Percentiles rank a stretch among this genome's conserved stretches.
Evolutionary conservation across 805 yeast species (phyloP).

Genomic region (Candida michaelii): DNA sequence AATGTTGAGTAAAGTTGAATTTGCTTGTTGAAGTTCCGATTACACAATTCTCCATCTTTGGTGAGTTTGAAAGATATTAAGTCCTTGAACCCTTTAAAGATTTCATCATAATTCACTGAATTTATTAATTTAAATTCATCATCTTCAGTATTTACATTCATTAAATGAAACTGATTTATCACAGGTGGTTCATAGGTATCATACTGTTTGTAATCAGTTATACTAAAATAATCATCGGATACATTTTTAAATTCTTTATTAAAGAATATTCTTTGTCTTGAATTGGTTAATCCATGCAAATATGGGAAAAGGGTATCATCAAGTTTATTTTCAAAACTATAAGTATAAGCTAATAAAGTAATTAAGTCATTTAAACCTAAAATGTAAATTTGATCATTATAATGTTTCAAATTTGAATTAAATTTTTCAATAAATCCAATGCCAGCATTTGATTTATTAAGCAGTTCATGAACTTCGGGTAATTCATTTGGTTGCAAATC

Average conservation of each 20-base stretch:
- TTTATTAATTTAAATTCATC: conserved; percentile 15
- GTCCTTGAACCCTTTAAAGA: neutral
- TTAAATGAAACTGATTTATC: conserved; percentile 17
- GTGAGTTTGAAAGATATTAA: neutral
- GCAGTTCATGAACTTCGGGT: neutral
- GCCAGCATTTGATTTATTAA: conserved; percentile 9
- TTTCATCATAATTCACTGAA: conserved; percentile 19
- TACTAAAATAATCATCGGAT: conserved; percentile 10
- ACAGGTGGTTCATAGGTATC: conserved; percentile 9
- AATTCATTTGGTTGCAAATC: conserved; percentile 6
- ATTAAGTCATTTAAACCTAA: conserved; percentile 15
- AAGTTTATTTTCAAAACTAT: conserved; percentile 13
- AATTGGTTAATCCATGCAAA: conserved; percentile 31
- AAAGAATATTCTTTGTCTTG: conserved; percentile 29
- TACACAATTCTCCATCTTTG: conserved; percentile 19
- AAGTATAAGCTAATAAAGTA: conserved; percentile 19
- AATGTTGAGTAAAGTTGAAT: conserved; percentile 30
- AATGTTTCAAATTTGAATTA: conserved; percentile 4
- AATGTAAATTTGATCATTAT: conserved; percentile 9
- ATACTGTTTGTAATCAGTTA: conserved; percentile 8
- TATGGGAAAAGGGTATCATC: conserved; percentile 30
- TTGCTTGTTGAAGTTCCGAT: conserved; percentile 32
- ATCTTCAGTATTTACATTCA: conserved; percentile 18
- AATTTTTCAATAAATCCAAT: conserved; percentile 7
- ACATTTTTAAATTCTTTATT: conserved; percentile 17